Base-by-base conservation (phyloP, 768 basidiomycete genomes). In the Obba rivulosa region DNA sequence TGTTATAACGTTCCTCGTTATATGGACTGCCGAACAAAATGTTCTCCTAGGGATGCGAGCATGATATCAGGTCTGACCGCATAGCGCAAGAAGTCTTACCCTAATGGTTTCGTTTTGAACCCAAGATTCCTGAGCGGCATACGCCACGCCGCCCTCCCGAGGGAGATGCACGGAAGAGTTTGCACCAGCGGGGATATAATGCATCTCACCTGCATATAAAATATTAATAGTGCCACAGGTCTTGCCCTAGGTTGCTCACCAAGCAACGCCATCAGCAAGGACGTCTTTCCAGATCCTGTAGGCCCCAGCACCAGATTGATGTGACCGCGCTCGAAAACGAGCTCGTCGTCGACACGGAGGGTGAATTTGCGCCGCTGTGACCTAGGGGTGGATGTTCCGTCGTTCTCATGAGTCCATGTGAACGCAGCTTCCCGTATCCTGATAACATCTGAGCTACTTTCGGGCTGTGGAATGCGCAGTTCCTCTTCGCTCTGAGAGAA, bases 111-210 rank as follows among this genome's bases (percentile, higher is more conserved):
- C 84, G 54, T 86, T 90, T 63, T 83, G 77, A 90, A 75, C 83
- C 87, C 87, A 93, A 3, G 84, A 80, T 59, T 90, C 87, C 61
- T 93, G 90, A 3, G 83, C 83, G 3, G 85, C 85, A 58, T 86
- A 90, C 2, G 87, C 81, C 34, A 93, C 75, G 3, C 89, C 87
- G 1, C 73, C 74, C 3, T 67, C 68, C 3, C 87, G 70, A 20
- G 89, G 88, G 5, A 92, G 75, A 53, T 78, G 79, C 63, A 75
- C 86, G 75, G 78, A 85, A 0, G 85, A 80, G 36, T 77, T 73
- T 1, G 76, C 68, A 8, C 66, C 61, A 8, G 68, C 65, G 1
- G 73, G 75, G 4, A 72, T 63, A 55, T 78, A 80, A 59, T 85
- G 79, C 80, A 85, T 79, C 62, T 87, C 84, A 25, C 82, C 69